Conservation (phyloP, 257 asterid species). For the Forsythia viridissima region DNA sequence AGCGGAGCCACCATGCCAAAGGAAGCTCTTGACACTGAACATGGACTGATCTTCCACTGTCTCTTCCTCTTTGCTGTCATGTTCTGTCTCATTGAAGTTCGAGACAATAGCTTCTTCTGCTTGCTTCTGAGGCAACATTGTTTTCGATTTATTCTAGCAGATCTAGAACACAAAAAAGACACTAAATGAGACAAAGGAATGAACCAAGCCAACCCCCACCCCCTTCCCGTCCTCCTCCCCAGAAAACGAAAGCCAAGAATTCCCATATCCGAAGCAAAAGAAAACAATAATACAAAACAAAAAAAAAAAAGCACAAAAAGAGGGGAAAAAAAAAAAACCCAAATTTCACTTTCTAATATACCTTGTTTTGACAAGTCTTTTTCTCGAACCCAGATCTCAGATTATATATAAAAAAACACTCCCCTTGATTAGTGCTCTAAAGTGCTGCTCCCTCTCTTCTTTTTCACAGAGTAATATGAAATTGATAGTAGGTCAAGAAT, state of each 20-base stretch:
- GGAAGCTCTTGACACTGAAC: slow-evolving; percentile 60
- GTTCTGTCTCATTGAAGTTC: slow-evolving; percentile 52
- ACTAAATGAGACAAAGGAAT: slow-evolving; percentile 33
- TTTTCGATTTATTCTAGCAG: slow-evolving; percentile 24
- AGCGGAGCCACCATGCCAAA: slow-evolving; percentile 99
- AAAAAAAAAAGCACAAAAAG: neutral
- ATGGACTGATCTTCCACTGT: slow-evolving; percentile 52
- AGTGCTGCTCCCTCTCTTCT: too few relatives aligned
- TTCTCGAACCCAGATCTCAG: slow-evolving; percentile 18
- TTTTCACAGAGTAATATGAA: too few relatives aligned
- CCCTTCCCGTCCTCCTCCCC: slow-evolving; percentile 9
- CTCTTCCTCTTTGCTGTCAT: slow-evolving; percentile 45
- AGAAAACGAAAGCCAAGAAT: slow-evolving; percentile 44
- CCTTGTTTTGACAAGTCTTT: slow-evolving; percentile 3
- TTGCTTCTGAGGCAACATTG: slow-evolving; percentile 79
- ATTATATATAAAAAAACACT: neutral
- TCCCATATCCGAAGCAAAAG: slow-evolving; percentile 39
- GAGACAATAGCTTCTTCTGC: slow-evolving; percentile 93
- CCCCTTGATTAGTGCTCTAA: slow-evolving; percentile 9
- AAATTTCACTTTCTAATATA: neutral
- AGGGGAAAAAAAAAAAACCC: neutral
- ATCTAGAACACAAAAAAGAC: slow-evolving; percentile 20
- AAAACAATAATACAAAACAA: neutral
- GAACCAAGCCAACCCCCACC: neutral
- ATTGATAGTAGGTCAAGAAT: too few relatives aligned